Evolutionary conservation across 2,329 filamentous ascomycete genomes (phyloP), one percentile per base, ranked within the genome.

Genomic region (Cladophialophora carrionii): DNA sequence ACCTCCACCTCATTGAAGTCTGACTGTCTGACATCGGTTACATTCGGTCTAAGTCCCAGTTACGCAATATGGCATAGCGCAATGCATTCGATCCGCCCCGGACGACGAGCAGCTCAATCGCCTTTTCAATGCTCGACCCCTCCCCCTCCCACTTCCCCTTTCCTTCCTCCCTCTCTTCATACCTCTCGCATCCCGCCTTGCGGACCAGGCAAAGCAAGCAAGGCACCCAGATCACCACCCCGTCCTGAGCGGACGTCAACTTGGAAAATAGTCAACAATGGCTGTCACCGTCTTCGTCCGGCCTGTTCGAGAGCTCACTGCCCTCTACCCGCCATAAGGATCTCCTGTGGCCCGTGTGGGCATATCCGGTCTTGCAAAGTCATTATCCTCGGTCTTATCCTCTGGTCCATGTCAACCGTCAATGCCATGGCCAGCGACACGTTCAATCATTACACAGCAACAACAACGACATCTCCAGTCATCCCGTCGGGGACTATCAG

Each of bases 201-300:
- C 55, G 22, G 22, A 65, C 62, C 60, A 66, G 66, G 68, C 68
- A 61, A 48, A 52, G 52, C 52, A 54, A 54, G 63, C 63, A 66
- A 68, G 66, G 64, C 66, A 24, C 52, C n/a, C 34, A 20, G 54
- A 34, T 41, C 20, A 22, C 24, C 43, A 29, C 56, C 41, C 46
- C 26, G 32, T 58, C 54, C 49, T 37, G 49, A 56, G 61, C 52
- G 37, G 49, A 46, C 49, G 29, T 61, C 59, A 65, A 57, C 58
- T 71, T 71, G 70, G 62, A 69, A 61, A 59, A 65, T 65, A 62
- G 67, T 67, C 34, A 61, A 66, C 57, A 48, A 71, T 70, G 68
- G 61, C 48, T 49, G 55, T 29, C 29, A 57, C 59, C 29, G n/a
- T 63, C 57, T 12, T 43, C 29, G 46, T 34, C 52, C 24, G 41